Percentiles rank a stretch among this genome's conserved stretches.
Conservation (phyloP, 768 basidiomycete genomes). For the Xerocomellus dryophilus region DNA sequence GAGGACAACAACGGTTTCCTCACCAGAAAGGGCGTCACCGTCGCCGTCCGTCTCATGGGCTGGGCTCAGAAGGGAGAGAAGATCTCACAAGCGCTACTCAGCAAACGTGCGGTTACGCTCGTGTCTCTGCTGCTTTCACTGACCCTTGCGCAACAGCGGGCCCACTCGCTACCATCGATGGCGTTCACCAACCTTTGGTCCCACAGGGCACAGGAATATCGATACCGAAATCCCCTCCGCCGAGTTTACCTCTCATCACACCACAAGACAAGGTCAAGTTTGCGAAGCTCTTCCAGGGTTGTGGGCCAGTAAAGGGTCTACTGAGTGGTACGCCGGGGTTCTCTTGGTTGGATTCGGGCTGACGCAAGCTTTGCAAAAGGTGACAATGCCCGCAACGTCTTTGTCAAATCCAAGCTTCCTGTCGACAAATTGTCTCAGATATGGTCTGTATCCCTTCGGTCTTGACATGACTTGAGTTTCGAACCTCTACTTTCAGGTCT, state of each 20-base stretch:
- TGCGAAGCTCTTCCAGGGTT: constrained; percentile 67
- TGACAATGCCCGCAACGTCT: constrained; percentile 85
- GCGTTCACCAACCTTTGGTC: constrained; percentile 48
- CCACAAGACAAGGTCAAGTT: constrained; percentile 85
- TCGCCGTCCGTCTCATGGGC: constrained; percentile 87
- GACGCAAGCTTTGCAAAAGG: constrained; percentile 36
- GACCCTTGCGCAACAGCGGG: constrained; percentile 55
- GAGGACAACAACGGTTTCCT: constrained; percentile 92
- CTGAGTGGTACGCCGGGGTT: constrained; percentile 60
- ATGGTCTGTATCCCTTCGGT: constrained; percentile 55
- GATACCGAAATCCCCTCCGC: constrained; percentile 59
- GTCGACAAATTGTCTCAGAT: constrained; percentile 88
- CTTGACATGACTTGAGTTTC: neutral
- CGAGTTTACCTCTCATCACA: constrained; percentile 63
- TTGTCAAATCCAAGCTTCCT: constrained; percentile 85
- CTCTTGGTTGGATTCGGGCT: neutral
- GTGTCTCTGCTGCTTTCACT: constrained; percentile 4
- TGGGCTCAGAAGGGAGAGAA: constrained; percentile 87
- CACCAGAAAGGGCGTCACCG: constrained; percentile 80
- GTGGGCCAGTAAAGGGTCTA: constrained; percentile 71
- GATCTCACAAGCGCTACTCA: constrained; percentile 56
- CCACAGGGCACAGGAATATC: constrained; percentile 57
- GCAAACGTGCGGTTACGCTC: constrained; percentile 57
- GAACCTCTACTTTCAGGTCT: constrained; percentile 51
- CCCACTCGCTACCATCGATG: constrained; percentile 77